Evolutionary conservation across 768 basidiomycete genomes (phyloP).

Genomic region (Cyathus striatus): DNA sequence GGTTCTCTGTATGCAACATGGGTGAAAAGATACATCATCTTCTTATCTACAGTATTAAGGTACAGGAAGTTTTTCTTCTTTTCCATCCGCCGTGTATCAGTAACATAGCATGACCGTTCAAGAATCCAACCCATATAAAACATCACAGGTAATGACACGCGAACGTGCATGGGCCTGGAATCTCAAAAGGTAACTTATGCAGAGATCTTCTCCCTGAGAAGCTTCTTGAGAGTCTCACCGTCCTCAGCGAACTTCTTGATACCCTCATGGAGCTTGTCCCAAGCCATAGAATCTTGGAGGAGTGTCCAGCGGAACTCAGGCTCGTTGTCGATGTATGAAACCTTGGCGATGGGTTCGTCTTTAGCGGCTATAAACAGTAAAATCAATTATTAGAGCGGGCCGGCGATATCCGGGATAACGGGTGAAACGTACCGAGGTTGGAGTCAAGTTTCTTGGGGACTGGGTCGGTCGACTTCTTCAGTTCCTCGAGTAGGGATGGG

Average conservation of each 20-base stretch:
- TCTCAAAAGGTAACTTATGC: slow-evolving; percentile 36
- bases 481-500: slow-evolving; percentile 86
- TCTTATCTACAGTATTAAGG: too few relatives aligned
- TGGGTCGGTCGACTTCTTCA: slow-evolving; percentile 70
- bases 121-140: too few relatives aligned
- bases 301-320: slow-evolving; percentile 94
- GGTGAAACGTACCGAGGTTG: slow-evolving; percentile 40
- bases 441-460: slow-evolving; percentile 87
- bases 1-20: too few relatives aligned
- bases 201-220: slow-evolving; percentile 67
- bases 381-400: slow-evolving; percentile 1
- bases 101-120: not conserved
- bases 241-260: slow-evolving; percentile 99
- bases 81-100: too few relatives aligned
- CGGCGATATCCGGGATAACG: slow-evolving; percentile 3
- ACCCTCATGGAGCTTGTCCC: slow-evolving; percentile 97
- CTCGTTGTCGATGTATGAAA: slow-evolving; percentile 86
- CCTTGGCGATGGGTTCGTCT: slow-evolving; percentile 67
- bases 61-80: too few relatives aligned
- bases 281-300: slow-evolving; percentile 94
- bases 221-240: slow-evolving; percentile 79
- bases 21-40: too few relatives aligned
- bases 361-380: slow-evolving; percentile 35
- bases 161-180: too few relatives aligned
- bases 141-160: too few relatives aligned